These are phyloP conservation scores for Ogataea zsoltii DNA, from an alignment of 805 yeast genomes.

Conservation along the genomic window DNA sequence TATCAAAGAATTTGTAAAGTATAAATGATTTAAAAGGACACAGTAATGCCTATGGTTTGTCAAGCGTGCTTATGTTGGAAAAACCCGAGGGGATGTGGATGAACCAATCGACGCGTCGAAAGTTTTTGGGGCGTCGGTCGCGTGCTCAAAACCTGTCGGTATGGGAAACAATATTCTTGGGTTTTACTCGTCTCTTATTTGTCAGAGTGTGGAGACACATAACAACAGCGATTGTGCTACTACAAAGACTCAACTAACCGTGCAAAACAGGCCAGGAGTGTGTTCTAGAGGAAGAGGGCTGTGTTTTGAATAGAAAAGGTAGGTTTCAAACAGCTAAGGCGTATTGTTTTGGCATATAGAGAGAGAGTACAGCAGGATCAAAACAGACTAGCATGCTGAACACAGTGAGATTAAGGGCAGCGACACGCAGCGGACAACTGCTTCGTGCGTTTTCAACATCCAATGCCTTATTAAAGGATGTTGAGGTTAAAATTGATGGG, in stretches of 20 bases:
- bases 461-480: slow-evolving; percentile 20
- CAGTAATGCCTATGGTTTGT: no score
- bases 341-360: slow-evolving; percentile 3
- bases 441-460: slow-evolving; percentile 18
- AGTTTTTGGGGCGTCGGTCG: not conserved
- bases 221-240: not conserved
- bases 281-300: slow-evolving; percentile 8
- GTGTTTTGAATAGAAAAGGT: slow-evolving; percentile 1
- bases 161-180: slow-evolving; percentile 5
- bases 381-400: slow-evolving; percentile 1
- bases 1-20: not conserved
- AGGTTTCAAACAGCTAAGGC: not conserved
- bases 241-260: not conserved
- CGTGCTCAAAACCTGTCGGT: not conserved
- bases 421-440: slow-evolving; percentile 6
- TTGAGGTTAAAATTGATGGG: slow-evolving; percentile 60
- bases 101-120: slow-evolving; percentile 14
- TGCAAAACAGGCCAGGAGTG: slow-evolving; percentile 3
- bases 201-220: slow-evolving; percentile 2
- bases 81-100: no score
- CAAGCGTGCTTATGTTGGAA: no score
- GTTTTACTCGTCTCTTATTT: slow-evolving; percentile 13
- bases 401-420: slow-evolving; percentile 2
- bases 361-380: slow-evolving; percentile 7
- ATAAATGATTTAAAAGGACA: no score